A percentile compares a stretch with the other conserved stretches of the same genome.
phyloP scores from a whole-genome alignment of 1,139 yeast species.

The Candida freyschussii region DNA sequence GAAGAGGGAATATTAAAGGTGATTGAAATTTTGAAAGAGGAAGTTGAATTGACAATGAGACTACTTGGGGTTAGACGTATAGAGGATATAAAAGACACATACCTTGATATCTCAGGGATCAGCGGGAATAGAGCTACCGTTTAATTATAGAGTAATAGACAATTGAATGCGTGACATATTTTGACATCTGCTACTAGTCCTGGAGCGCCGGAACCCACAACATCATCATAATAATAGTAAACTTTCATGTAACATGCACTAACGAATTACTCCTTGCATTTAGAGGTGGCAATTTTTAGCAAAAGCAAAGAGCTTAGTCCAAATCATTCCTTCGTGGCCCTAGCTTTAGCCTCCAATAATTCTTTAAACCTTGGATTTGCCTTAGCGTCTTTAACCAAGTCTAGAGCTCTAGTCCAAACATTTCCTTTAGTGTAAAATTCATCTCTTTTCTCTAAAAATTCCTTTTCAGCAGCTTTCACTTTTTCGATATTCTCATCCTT shows the following conservation, averaged over 20 bases:
- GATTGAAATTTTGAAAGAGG: conserved; percentile 47
- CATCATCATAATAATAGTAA: no score
- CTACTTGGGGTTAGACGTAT: conserved; percentile 48
- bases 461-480: conserved; percentile 64
- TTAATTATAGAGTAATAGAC: no score
- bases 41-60: conserved; percentile 53
- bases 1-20: conserved; percentile 52
- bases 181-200: no score
- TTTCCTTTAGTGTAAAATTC: conserved; percentile 58
- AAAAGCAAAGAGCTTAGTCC: no score
- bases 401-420: conserved; percentile 81
- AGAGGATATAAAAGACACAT: conserved; percentile 39
- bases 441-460: conserved; percentile 73
- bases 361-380: conserved; percentile 30
- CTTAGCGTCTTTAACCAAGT: conserved; percentile 42
- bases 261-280: no score
- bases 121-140: conserved; percentile 7
- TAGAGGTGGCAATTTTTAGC: no score
- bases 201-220: no score
- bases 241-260: no score
- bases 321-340: conserved; percentile 14
- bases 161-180: no score
- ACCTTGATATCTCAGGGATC: conserved; percentile 29
- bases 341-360: conserved; percentile 24
- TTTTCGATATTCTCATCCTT: conserved; percentile 67